These are phyloP conservation scores for Kuraishia cidri DNA, from an alignment of 805 yeast species.

Conservation along the genomic window DNA sequence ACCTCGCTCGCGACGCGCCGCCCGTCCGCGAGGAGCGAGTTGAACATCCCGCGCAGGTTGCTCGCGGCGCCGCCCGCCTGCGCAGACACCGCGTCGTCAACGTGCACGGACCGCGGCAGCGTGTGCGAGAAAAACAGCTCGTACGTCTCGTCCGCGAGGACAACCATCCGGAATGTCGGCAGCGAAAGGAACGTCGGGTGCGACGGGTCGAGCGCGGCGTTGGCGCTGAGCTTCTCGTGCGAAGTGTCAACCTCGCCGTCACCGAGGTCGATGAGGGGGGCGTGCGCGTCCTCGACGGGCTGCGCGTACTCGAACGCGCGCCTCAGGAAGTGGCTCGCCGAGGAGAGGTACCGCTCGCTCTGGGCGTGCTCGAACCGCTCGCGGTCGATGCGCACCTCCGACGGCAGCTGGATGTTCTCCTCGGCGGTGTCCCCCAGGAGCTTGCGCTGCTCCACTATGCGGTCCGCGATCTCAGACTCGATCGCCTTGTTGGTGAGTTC, in stretches of 20 bases:
- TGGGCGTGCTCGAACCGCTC: constrained; percentile 55
- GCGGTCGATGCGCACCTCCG: constrained; percentile 54
- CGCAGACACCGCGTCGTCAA: constrained; percentile 41
- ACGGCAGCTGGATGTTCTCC: constrained; percentile 41
- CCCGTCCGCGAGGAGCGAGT: constrained; percentile 87
- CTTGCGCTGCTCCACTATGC: constrained; percentile 34
- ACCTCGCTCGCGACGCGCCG: constrained; percentile 86
- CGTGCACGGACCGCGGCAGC: constrained; percentile 57
- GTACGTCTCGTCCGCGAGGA: constrained; percentile 88
- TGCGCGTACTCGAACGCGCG: constrained; percentile 87
- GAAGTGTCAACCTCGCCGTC: constrained; percentile 19
- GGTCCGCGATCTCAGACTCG: constrained; percentile 60
- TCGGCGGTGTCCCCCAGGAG: constrained; percentile 17
- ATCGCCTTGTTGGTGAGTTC: constrained; percentile 50
- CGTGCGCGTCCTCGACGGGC: constrained; percentile 42
- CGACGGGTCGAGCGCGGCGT: constrained; percentile 76
- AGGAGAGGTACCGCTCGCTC: constrained; percentile 72
- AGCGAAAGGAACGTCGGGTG: constrained; percentile 67
- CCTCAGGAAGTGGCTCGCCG: constrained; percentile 81
- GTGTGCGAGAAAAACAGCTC: constrained; percentile 75
- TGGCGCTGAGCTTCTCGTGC: constrained; percentile 39
- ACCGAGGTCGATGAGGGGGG: constrained; percentile 31
- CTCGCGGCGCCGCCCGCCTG: constrained; percentile 28
- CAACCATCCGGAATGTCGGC: constrained; percentile 91
- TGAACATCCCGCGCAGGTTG: constrained; percentile 79